Evolutionary conservation across 1,284 basidiomycete genomes (phyloP).

Genomic region (Ustilago crameri): DNA sequence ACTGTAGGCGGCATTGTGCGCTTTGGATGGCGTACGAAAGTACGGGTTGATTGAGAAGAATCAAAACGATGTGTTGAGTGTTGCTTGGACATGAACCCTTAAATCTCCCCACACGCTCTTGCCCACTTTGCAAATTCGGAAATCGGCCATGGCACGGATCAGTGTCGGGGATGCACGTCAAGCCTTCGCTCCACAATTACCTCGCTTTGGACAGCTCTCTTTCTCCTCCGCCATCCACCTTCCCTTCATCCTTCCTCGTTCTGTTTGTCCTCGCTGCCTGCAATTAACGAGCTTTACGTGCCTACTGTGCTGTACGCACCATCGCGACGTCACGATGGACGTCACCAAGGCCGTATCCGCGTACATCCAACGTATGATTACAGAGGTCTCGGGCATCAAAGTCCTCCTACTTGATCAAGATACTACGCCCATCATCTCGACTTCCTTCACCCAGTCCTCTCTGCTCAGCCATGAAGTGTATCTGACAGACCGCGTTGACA

Average conservation of each 20-base stretch:
- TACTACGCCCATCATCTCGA: slow-evolving; percentile 95
- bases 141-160: slow-evolving; percentile 34
- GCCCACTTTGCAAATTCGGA: slow-evolving; percentile 12
- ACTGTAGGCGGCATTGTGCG: slow-evolving; percentile 31
- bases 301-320: neutral
- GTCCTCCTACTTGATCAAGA: slow-evolving; percentile 94
- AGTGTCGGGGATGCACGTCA: slow-evolving; percentile 10
- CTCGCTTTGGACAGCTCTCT: too few relatives aligned
- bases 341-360: slow-evolving; percentile 92
- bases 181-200: slow-evolving; percentile 7
- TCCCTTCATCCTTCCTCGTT: neutral
- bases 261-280: too few relatives aligned
- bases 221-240: neutral
- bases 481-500: slow-evolving; percentile 96
- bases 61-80: neutral
- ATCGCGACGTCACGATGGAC: slow-evolving; percentile 76
- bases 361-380: slow-evolving; percentile 90
- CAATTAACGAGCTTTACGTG: neutral
- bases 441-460: slow-evolving; percentile 92
- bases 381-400: slow-evolving; percentile 87
- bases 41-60: too few relatives aligned
- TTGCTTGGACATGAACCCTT: neutral
- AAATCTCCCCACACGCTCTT: neutral
- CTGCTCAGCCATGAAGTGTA: slow-evolving; percentile 97
- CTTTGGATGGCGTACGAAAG: too few relatives aligned